Conservation (phyloP, 2,329 filamentous ascomycete species). For the Nemania sp. region DNA sequence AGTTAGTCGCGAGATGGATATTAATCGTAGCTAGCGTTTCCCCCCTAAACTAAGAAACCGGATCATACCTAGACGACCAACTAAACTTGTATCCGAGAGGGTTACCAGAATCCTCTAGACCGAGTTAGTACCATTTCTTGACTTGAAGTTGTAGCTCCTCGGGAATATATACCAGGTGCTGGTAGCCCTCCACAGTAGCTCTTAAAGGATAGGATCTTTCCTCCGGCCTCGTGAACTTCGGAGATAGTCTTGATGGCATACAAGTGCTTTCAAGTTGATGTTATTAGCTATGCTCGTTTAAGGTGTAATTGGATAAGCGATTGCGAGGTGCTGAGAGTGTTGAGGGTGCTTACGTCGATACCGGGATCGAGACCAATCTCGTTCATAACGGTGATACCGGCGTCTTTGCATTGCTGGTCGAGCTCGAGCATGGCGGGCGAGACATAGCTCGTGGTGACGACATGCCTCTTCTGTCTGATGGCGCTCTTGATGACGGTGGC, state of each 20-base stretch:
- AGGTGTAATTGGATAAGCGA: not conserved
- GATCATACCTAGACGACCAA: slow-evolving; percentile 55
- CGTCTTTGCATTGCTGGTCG: slow-evolving; percentile 83
- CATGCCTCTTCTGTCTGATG: slow-evolving; percentile 93
- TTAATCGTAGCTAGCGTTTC: not conserved
- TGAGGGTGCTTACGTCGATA: slow-evolving; percentile 57
- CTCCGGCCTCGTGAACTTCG: slow-evolving; percentile 87
- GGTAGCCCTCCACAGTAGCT: slow-evolving; percentile 72
- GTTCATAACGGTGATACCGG: slow-evolving; percentile 97
- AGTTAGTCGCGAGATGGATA: slow-evolving; percentile 70
- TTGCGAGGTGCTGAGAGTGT: not conserved
- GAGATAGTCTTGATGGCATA: slow-evolving; percentile 88
- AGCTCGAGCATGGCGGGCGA: slow-evolving; percentile 93
- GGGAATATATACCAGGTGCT: slow-evolving; percentile 38
- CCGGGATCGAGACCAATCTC: slow-evolving; percentile 85
- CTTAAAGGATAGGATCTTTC: slow-evolving; percentile 85
- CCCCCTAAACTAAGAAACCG: not conserved
- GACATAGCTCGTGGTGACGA: slow-evolving; percentile 95
- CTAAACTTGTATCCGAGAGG: slow-evolving; percentile 86
- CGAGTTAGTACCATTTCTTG: slow-evolving; percentile 1
- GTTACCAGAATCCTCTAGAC: slow-evolving; percentile 37
- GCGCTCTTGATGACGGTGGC: slow-evolving; percentile 91
- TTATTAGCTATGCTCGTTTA: slow-evolving; percentile 16
- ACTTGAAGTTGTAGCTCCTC: not conserved
- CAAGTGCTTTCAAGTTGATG: slow-evolving; percentile 13